Percentiles rank a stretch among this genome's conserved stretches.
These are phyloP conservation scores for Colletotrichum siamense DNA, from an alignment of 2,329 filamentous ascomycete genomes.

Conservation along the genomic window DNA sequence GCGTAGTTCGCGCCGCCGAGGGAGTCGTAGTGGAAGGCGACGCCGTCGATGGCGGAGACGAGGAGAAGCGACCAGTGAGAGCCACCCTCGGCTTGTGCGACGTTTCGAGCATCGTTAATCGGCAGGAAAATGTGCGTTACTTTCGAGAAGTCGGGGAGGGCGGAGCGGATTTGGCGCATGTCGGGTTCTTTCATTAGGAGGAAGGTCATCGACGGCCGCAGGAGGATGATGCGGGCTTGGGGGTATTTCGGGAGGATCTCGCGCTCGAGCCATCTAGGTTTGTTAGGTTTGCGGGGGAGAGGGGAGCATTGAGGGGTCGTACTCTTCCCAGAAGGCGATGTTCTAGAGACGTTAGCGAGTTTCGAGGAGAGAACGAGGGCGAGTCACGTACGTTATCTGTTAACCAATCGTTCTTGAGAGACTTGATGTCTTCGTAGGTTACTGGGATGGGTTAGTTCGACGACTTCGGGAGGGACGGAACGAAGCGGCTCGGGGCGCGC, in stretches of 20 bases:
- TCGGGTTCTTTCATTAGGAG: conserved; percentile 80
- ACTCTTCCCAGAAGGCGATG: conserved; percentile 98
- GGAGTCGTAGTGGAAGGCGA: conserved; percentile 97
- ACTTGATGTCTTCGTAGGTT: conserved; percentile 87
- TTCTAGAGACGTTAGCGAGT: conserved; percentile 59
- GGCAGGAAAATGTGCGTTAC: conserved; percentile 95
- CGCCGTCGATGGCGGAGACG: conserved; percentile 84
- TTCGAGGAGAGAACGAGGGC: background rate
- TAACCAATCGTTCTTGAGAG: conserved; percentile 91
- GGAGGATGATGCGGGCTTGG: conserved; percentile 84
- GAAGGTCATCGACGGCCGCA: conserved; percentile 92
- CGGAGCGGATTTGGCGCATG: conserved; percentile 62
- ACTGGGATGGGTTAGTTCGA: conserved; percentile 54
- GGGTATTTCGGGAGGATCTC: conserved; percentile 84
- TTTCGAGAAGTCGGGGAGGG: conserved; percentile 79
- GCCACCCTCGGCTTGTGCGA: conserved; percentile 82
- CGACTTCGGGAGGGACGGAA: background rate
- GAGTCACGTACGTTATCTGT: conserved; percentile 81
- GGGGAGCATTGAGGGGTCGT: conserved; percentile 30
- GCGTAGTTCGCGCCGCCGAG: conserved; percentile 76
- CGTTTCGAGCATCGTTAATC: conserved; percentile 86
- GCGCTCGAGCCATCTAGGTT: conserved; percentile 77
- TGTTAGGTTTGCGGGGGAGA: conserved; percentile 1
- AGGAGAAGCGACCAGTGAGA: conserved; percentile 95
- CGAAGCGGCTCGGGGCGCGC: background rate